A percentile compares a stretch with the other conserved stretches of the same genome.
Evolutionary conservation across 1,284 basidiomycete genomes (phyloP).

Genomic region (Sparassis latifolia): DNA sequence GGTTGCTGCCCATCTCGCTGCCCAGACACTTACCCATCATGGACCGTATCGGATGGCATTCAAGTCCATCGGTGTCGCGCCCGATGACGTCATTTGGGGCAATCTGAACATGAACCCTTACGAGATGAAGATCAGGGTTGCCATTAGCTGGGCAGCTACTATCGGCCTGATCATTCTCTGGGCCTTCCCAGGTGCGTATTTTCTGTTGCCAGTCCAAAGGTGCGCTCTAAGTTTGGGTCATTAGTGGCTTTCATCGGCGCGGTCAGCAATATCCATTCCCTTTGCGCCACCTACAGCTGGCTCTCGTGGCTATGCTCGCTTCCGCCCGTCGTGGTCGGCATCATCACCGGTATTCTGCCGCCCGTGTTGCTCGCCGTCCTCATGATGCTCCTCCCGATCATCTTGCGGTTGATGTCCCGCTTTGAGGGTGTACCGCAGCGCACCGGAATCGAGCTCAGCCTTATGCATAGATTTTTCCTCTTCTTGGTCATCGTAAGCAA

Average conservation of each 20-base stretch:
- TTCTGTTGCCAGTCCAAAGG: too few species aligned
- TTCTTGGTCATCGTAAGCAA: constrained; percentile 82
- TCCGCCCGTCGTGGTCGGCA: constrained; percentile 62
- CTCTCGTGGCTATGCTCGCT: constrained; percentile 80
- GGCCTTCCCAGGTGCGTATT: constrained; percentile 56
- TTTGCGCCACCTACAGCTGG: constrained; percentile 65
- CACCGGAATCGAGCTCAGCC: constrained; percentile 80
- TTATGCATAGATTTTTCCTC: constrained; percentile 89
- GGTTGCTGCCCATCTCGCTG: constrained; percentile 87
- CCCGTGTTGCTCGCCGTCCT: constrained; percentile 81
- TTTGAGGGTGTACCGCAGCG: constrained; percentile 80
- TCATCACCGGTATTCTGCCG: constrained; percentile 89
- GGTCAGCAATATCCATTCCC: constrained; percentile 74
- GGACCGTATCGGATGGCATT: constrained; percentile 73
- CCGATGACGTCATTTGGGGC: constrained; percentile 86
- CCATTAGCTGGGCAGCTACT: constrained; percentile 57
- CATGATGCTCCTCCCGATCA: constrained; percentile 87
- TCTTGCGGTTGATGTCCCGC: constrained; percentile 71
- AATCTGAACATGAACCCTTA: constrained; percentile 89
- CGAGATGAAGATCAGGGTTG: constrained; percentile 63
- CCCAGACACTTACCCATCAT: constrained; percentile 67
- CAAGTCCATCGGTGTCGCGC: constrained; percentile 69
- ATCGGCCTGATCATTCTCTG: constrained; percentile 65
- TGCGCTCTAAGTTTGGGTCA: neutral
- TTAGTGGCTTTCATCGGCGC: constrained; percentile 81